These are phyloP conservation scores for Trametes pubescens DNA, from an alignment of 1,284 basidiomycete species.

Conservation along the genomic window DNA sequence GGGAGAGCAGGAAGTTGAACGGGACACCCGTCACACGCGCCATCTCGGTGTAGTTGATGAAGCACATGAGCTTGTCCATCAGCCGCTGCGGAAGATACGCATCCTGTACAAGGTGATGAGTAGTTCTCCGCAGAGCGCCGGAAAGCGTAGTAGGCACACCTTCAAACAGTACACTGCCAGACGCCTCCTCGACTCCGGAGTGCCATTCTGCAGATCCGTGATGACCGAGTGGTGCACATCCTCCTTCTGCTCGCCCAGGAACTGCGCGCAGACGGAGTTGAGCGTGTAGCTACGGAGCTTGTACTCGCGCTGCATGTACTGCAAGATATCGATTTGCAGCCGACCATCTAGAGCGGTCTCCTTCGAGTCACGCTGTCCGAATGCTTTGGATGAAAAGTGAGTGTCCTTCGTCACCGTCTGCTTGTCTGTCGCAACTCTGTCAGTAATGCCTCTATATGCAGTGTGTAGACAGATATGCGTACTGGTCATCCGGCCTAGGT, in stretches of 20 bases:
- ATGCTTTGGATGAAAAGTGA: slow-evolving; percentile 96
- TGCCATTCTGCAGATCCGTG: slow-evolving; percentile 95
- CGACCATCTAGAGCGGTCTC: slow-evolving; percentile 90
- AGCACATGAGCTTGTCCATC: slow-evolving; percentile 97
- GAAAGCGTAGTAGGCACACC: slow-evolving; percentile 51
- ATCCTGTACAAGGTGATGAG: slow-evolving; percentile 65
- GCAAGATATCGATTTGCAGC: slow-evolving; percentile 91
- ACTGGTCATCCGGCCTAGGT: slow-evolving; percentile 84
- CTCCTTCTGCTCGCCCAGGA: slow-evolving; percentile 96
- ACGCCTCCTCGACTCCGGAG: slow-evolving; percentile 87
- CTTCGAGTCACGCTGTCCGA: slow-evolving; percentile 94
- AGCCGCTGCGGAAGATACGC: slow-evolving; percentile 94
- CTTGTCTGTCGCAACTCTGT: slow-evolving; percentile 54
- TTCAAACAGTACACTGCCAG: slow-evolving; percentile 97
- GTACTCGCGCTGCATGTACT: slow-evolving; percentile 97
- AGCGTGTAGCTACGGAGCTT: slow-evolving; percentile 95
- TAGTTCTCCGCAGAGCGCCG: not conserved
- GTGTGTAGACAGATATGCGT: slow-evolving; percentile 32
- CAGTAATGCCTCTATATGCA: not conserved
- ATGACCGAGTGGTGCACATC: slow-evolving; percentile 98
- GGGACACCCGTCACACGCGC: slow-evolving; percentile 97
- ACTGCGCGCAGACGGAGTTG: slow-evolving; percentile 95
- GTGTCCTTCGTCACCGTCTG: slow-evolving; percentile 88
- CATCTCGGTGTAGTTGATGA: slow-evolving; percentile 97
- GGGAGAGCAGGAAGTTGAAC: slow-evolving; percentile 91